These are phyloP conservation scores for Candida multigemmis DNA, from an alignment of 805 yeast species.

Conservation along the genomic window DNA sequence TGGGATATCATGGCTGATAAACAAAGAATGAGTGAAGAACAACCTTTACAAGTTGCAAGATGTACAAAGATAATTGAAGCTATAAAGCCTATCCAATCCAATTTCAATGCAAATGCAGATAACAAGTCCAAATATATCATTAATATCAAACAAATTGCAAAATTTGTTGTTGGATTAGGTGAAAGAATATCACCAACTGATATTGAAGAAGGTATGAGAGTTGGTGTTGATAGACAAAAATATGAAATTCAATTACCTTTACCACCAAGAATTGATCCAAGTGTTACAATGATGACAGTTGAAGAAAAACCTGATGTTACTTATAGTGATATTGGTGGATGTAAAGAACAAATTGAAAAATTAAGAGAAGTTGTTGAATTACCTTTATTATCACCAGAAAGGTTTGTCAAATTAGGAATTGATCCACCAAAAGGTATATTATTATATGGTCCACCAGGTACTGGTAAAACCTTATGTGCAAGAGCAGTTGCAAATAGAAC, in stretches of 20 bases:
- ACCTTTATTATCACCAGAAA: constrained; percentile 89
- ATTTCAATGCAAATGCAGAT: constrained; percentile 49
- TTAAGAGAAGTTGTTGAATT: constrained; percentile 92
- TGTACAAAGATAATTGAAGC: constrained; percentile 93
- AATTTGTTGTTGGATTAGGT: constrained; percentile 93
- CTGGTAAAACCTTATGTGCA: constrained; percentile 97
- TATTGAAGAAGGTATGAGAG: constrained; percentile 99
- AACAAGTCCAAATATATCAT: constrained; percentile 90
- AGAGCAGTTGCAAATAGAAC: constrained; percentile 99
- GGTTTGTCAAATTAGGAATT: constrained; percentile 93
- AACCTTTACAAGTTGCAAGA: constrained; percentile 95
- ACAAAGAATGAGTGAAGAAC: constrained; percentile 87
- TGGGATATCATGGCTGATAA: constrained; percentile 98
- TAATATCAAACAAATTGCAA: constrained; percentile 93
- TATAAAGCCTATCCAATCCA: constrained; percentile 21
- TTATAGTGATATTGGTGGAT: constrained; percentile 96
- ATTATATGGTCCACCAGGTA: constrained; percentile 97
- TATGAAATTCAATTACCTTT: constrained; percentile 95
- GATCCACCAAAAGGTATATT: constrained; percentile 99
- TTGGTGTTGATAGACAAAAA: constrained; percentile 95
- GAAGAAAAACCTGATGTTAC: constrained; percentile 99
- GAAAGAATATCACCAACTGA: constrained; percentile 97
- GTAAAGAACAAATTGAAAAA: constrained; percentile 96
- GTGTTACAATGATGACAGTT: constrained; percentile 99
- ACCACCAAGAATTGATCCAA: constrained; percentile 96